phyloP scores from a whole-genome alignment of 2,329 filamentous ascomycete genomes.

The Sarocladium brachiariae region DNA sequence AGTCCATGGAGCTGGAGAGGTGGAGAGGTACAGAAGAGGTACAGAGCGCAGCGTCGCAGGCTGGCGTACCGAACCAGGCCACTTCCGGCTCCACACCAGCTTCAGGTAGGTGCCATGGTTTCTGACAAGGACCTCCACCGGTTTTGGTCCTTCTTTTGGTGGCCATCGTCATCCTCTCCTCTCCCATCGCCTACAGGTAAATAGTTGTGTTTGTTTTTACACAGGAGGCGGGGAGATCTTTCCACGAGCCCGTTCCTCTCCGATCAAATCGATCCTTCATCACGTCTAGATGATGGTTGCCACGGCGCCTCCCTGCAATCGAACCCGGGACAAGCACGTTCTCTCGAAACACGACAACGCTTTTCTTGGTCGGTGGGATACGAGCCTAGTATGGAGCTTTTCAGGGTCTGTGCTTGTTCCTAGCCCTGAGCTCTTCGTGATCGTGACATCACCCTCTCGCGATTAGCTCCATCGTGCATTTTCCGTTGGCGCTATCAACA shows the following conservation, averaged over 20 bases:
- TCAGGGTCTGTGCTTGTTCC: not conserved
- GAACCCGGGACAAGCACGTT: not conserved
- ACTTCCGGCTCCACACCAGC: conserved; percentile 4
- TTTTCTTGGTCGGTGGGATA: too few species aligned
- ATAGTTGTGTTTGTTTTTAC: not conserved
- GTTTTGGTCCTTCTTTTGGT: not conserved
- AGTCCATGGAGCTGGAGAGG: too few species aligned
- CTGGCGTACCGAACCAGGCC: too few species aligned
- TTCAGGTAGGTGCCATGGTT: conserved; percentile 5
- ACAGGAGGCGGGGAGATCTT: not conserved
- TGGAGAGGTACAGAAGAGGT: too few species aligned
- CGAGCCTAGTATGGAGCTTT: not conserved
- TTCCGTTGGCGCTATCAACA: not conserved
- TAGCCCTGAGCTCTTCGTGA: not conserved
- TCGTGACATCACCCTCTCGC: not conserved
- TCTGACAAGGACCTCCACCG: not conserved
- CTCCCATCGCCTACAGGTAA: not conserved
- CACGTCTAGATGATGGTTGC: not conserved
- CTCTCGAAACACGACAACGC: not conserved
- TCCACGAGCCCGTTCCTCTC: not conserved
- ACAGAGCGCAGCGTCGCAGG: not conserved
- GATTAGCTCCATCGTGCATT: not conserved
- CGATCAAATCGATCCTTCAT: not conserved
- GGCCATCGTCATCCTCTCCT: not conserved
- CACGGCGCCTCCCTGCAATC: not conserved